These are phyloP conservation scores for Scheffersomyces insectosa DNA, from an alignment of 1,139 yeast species.

Conservation along the genomic window DNA sequence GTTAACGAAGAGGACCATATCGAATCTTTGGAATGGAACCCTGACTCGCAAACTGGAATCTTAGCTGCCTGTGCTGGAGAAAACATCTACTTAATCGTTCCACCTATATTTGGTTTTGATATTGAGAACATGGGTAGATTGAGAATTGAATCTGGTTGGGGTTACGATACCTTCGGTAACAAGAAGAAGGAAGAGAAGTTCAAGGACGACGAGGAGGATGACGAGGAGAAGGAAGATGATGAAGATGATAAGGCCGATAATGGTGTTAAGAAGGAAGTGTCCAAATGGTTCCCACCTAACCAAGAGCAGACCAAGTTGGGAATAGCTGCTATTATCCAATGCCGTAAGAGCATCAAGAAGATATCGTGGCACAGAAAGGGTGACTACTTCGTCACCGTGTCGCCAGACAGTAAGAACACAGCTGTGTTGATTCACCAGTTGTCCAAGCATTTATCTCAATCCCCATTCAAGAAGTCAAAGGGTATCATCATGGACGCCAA, in stretches of 20 bases:
- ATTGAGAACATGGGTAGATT: constrained; percentile 80
- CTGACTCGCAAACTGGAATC: constrained; percentile 68
- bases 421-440: constrained; percentile 93
- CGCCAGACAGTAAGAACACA: constrained; percentile 86
- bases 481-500: constrained; percentile 95
- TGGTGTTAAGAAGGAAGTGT: constrained; percentile 55
- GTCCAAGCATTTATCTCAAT: constrained; percentile 93
- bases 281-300: constrained; percentile 86
- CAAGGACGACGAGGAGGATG: constrained; percentile 37
- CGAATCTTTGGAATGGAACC: constrained; percentile 89
- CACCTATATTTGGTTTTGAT: constrained; percentile 88
- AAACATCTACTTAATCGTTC: constrained; percentile 72
- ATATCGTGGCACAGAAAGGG: constrained; percentile 97
- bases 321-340: constrained; percentile 68
- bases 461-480: constrained; percentile 90
- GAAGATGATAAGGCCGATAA: constrained; percentile 26
- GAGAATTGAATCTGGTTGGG: constrained; percentile 88
- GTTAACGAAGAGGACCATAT: constrained; percentile 72
- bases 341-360: constrained; percentile 73
- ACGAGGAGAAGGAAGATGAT: constrained; percentile 30
- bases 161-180: constrained; percentile 75
- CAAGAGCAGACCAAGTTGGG: constrained; percentile 62
- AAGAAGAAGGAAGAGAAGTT: constrained; percentile 48
- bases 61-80: constrained; percentile 88
- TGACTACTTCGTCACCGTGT: constrained; percentile 91